Percentiles rank a stretch among this genome's conserved stretches.
phyloP scores from a whole-genome alignment of 257 asterid genomes.

The Fraxinus americana region DNA sequence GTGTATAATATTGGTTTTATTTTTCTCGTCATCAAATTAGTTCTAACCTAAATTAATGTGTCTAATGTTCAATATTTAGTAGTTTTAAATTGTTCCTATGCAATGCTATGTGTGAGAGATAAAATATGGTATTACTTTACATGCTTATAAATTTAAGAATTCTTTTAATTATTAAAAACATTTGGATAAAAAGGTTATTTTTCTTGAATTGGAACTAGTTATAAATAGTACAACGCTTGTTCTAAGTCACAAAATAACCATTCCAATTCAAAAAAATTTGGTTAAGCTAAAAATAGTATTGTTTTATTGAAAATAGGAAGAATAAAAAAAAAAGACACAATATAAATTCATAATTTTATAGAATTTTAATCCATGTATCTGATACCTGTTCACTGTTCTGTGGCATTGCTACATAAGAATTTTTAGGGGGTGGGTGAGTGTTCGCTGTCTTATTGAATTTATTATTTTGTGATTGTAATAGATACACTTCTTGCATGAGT shows the following conservation, averaged over 20 bases:
- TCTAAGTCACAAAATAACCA: background rate
- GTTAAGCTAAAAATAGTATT: background rate
- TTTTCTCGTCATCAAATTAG: background rate
- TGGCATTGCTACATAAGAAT: background rate
- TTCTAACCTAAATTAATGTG: background rate
- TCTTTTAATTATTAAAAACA: background rate
- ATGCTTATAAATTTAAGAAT: background rate
- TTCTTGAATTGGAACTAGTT: background rate
- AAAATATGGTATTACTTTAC: background rate
- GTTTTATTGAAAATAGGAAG: background rate
- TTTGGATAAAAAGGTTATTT: background rate
- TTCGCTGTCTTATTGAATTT: background rate
- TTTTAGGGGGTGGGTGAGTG: background rate
- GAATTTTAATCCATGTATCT: background rate
- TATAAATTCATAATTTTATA: background rate
- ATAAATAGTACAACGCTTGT: background rate
- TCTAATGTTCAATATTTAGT: background rate
- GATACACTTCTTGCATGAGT: slow-evolving; percentile 92
- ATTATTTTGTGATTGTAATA: slow-evolving; percentile 18
- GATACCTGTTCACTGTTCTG: background rate
- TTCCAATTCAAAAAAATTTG: background rate
- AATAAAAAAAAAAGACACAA: background rate
- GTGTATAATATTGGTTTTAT: background rate
- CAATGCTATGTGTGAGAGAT: background rate
- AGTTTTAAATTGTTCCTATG: background rate